Evolutionary conservation across 164 flowering plant genomes (phyloP), one percentile per base, ranked within the genome.

Genomic region (Vitis riparia): DNA sequence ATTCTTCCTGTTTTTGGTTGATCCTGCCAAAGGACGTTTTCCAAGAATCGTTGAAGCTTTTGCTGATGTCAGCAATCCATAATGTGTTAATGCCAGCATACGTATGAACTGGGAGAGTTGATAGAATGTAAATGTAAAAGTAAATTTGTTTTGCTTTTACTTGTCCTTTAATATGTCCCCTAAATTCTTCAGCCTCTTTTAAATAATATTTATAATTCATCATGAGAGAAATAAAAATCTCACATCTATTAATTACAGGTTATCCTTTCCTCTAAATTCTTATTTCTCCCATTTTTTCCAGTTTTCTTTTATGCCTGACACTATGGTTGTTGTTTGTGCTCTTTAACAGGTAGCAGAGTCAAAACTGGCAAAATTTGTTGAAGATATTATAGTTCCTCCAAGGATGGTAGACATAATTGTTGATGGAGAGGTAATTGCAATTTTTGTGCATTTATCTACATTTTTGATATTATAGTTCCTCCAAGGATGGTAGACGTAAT

Each of bases 341-440:
- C 65, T 62, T 76, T 16, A 56, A 29, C 81, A 95, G 99, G 97
- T 82, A 44, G 97, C 98, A 63, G 98, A 95, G 71, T 87, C 89
- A 68, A 92, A 91, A 68, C 75, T 95, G 81, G 91, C 97, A 47
- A 88, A 83, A 69, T 92, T 95, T 87, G 98, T 92, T 68, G 98
- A 92, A 83, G 99, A 95, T 73, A 93, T 95, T 62, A 90, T 95
- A 59, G 91, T 95, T 52, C 97, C 99, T 56, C 99, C 99, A 56
- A 87, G 89, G 79, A 91, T 92, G 99, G 80, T 95, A 32, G 99
- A 92, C 78, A 85, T 93, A 66, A 88, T 95, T 79, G 91, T 91
- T 77, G 99, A 92, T 77, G 97, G 96, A 75, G 98, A 95, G 99
- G 99, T 95, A 85, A 48, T 70, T 68, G 48, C 48, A 15, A 9